A percentile compares a stretch with the other conserved stretches of the same genome.
These are phyloP conservation scores for Linum tenue DNA, from an alignment of 345 rosid genomes.

Conservation along the genomic window DNA sequence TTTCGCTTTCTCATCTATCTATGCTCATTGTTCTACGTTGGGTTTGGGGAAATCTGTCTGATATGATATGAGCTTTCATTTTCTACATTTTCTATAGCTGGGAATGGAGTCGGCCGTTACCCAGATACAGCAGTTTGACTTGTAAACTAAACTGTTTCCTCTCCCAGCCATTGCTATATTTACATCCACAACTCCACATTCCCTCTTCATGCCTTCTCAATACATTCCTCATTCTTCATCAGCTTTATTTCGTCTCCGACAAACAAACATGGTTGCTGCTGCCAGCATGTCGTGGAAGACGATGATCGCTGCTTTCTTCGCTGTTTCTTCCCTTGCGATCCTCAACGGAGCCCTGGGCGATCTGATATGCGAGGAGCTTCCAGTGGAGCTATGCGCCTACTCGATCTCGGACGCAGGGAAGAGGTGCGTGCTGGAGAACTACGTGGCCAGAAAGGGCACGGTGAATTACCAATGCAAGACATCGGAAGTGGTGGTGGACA, in stretches of 20 bases:
- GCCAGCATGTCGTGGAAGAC: not conserved
- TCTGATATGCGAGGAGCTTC: constrained; percentile 28
- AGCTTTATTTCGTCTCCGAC: no score
- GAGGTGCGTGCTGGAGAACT: constrained; percentile 29
- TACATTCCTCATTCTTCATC: no score
- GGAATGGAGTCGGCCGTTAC: not conserved
- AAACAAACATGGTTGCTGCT: not conserved
- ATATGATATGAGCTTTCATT: no score
- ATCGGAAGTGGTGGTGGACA: constrained; percentile 15
- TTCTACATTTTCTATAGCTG: not conserved
- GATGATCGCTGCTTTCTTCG: constrained; percentile 12
- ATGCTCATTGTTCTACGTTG: no score
- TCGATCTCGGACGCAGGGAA: constrained; percentile 23
- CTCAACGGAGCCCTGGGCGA: constrained; percentile 26
- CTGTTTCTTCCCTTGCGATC: constrained; percentile 15
- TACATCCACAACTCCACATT: not conserved
- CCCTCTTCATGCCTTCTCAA: not conserved
- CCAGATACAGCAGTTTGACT: not conserved
- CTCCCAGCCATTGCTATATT: not conserved
- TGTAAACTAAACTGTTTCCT: not conserved
- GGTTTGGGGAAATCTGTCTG: not conserved
- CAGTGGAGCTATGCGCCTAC: constrained; percentile 16
- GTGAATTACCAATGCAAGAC: constrained; percentile 26
- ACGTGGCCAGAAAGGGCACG: constrained; percentile 1
- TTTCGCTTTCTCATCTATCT: no score